Base-by-base conservation (phyloP, 106 monocot genomes). In the Amphibolis antarctica region DNA sequence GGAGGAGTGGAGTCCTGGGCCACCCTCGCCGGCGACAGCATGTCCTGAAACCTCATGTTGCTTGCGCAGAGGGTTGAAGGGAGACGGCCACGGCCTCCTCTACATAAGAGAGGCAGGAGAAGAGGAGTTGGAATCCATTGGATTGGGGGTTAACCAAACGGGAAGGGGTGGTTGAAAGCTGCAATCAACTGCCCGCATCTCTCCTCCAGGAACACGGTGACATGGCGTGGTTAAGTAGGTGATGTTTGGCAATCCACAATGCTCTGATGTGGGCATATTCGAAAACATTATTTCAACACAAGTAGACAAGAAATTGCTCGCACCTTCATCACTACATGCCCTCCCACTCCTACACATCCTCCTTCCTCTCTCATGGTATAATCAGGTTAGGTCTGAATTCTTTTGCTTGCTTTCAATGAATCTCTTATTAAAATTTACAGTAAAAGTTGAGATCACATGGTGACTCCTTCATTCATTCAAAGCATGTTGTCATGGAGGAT, bases 31-130 rank as follows among this genome's bases (percentile, higher is more conserved):
- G 19, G 58, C 12, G 58, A 17, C 58, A 58, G 1, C 28, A 58
- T 15, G 14, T 58, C 58, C 24, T 58, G 58, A 58, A 58, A 58
- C 3, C 58, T 58, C 58, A 58, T 58, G 14, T 15, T 58, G 11
- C 28, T 15, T 58, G 11, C 28, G 29, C 36, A 6, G 30, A 30
- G 15, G 15, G 28, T 27, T 27, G 58, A 58, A 18, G 17, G 29
- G 11, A 29, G 14, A 58, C 9, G n/a, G 18, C 3, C 6, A 28
- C 3, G 12, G n/a, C 2, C 36, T 36, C 36, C 36, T 36, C 36
- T 49, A 49, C n/a, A 19, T 49, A 49, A 19, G 49, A n/a, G 49
- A 49, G 4, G 17, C 3, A 19, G 49, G 27, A 58, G 24, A 30
- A n/a, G 6, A 17, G 2, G 9, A 28, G 18, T 13, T 19, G 29